Base-by-base conservation (phyloP, 2,329 filamentous ascomycete genomes). In the Ascocoryne sarcoides region DNA sequence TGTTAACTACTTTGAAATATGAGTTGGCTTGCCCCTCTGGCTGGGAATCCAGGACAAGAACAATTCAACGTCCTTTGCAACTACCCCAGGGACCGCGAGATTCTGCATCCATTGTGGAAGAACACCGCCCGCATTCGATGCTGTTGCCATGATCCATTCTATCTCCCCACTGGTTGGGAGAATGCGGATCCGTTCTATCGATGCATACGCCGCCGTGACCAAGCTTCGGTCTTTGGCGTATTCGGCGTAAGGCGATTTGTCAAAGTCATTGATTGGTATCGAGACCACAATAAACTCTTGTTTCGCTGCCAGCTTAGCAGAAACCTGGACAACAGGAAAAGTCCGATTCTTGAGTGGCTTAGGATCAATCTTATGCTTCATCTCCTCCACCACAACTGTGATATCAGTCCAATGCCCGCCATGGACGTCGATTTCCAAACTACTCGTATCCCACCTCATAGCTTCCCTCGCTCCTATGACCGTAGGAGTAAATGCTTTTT, bases 61-160 rank as follows among this genome's bases (percentile, higher is more conserved):
- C 50, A 81, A 63, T 4, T 75, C 73, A 5, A 87, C 82, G 56
- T 88, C 84, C 62, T 84, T 84, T 14, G 75, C 74, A 36, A 88
- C 68, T 45, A 74, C 69, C 1, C 69, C 70, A 1, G 79, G 74
- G 36, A 84, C 67, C 3, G 72, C 75, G 57, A 74, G 53, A 46
- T 75, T 78, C 65, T 88, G 83, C 49, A 82, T 57, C 66, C 69
- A 78, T 57, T 70, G 65, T 0, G 84, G 84, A 41, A 89, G 54
- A 19, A 70, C 60, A 0, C 84, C 84, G 39, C 70, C 69, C 0
- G 84, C 84, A 58, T 89, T 75, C 44, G 78, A 82, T 9, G 79
- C 73, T 8, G 84, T 89, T 7, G 76, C 82, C 82, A 90, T 89
- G 43, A 81, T 66, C 84, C 84, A 92, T 60, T 82, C 78, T 34